Base-by-base conservation (phyloP, 2,329 filamentous ascomycete species). In the Penicillium occitanis region DNA sequence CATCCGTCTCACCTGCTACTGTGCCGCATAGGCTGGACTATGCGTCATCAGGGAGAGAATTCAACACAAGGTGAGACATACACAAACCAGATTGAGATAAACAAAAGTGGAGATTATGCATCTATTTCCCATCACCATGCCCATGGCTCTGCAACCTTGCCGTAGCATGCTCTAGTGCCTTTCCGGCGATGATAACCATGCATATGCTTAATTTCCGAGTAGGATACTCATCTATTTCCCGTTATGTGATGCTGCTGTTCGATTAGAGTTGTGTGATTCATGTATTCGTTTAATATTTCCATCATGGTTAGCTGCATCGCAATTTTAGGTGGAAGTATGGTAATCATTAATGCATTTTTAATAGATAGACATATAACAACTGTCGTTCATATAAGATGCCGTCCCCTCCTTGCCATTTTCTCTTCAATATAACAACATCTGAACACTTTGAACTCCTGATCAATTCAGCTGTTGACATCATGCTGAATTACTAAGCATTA, bases 291-390 rank as follows among this genome's bases (percentile, higher is more conserved):
- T 33, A 22, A 14, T n/a, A 5, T 22, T 25, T 57, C 19, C 30
- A 22, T 37, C 53, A 40, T 55, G 30, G n/a, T 57, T 57, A 57
- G 53, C 53, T 57, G 53, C 53, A 57, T 57, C 4, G 33, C 33
- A 40, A 22, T 57, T 37, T 37, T 40, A 33, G n/a, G 53, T 22
- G 19, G 53, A 57, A 37, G 2, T 40, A 37, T 37, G 14, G 53
- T 40, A 25, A 10, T 33, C 30, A 33, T 37, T 25, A 19, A 40
- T 40, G 53, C 53, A 57, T 19, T 19, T 8, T 33, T 14, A 35
- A 22, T 40, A 57, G 53, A 57, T 50, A 35, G 11, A 57, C 10
- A 30, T 37, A 57, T 40, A 40, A 40, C 5, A 17, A 37, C 11
- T 55, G 5, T n/a, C 22, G 7, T 37, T 37, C 11, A 25, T 55